Percentiles rank a stretch among this genome's conserved stretches.
Conservation (phyloP, 2,329 filamentous ascomycete genomes). For the Hypoxylon sp. region DNA sequence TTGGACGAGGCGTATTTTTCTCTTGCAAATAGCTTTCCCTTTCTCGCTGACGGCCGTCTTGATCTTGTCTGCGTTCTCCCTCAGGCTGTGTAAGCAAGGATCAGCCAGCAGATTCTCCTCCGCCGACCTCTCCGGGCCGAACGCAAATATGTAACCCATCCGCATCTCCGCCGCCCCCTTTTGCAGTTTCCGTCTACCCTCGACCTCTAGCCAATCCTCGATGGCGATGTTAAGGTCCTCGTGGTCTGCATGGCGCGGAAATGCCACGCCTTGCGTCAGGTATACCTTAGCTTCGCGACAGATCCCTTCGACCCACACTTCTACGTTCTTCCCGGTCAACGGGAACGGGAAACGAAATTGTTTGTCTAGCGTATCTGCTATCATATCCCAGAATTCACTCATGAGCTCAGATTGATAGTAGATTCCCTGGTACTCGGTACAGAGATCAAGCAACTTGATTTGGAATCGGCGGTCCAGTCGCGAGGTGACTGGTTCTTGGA, state of each 20-base stretch:
- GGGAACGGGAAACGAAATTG: slow-evolving; percentile 6
- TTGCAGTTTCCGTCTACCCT: slow-evolving; percentile 24
- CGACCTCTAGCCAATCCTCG: slow-evolving; percentile 37
- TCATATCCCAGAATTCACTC: slow-evolving; percentile 17
- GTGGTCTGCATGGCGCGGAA: slow-evolving; percentile 10
- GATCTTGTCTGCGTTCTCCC: slow-evolving; percentile 30
- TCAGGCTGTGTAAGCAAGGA: slow-evolving; percentile 17
- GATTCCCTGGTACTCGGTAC: slow-evolving; percentile 22
- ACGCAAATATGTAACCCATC: slow-evolving; percentile 21
- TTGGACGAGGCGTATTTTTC: slow-evolving; percentile 11
- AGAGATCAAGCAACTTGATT: slow-evolving; percentile 24
- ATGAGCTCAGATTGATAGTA: slow-evolving; percentile 21
- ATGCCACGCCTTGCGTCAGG: slow-evolving; percentile 20
- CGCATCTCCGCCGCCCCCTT: slow-evolving; percentile 11
- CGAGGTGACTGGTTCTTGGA: neutral
- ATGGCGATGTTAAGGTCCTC: slow-evolving; percentile 35
- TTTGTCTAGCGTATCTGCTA: slow-evolving; percentile 13
- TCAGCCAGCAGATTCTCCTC: slow-evolving; percentile 24
- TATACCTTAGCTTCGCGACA: slow-evolving; percentile 23
- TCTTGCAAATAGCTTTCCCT: slow-evolving; percentile 17
- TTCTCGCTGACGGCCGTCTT: slow-evolving; percentile 13
- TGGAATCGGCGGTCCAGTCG: slow-evolving; percentile 5
- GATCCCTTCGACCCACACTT: slow-evolving; percentile 21
- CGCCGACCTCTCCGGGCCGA: slow-evolving; percentile 29
- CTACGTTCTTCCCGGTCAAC: slow-evolving; percentile 7